Evolutionary conservation across 2,329 filamentous ascomycete species (phyloP), one percentile per base, ranked within the genome.

Genomic region (Verruconis gallopava): DNA sequence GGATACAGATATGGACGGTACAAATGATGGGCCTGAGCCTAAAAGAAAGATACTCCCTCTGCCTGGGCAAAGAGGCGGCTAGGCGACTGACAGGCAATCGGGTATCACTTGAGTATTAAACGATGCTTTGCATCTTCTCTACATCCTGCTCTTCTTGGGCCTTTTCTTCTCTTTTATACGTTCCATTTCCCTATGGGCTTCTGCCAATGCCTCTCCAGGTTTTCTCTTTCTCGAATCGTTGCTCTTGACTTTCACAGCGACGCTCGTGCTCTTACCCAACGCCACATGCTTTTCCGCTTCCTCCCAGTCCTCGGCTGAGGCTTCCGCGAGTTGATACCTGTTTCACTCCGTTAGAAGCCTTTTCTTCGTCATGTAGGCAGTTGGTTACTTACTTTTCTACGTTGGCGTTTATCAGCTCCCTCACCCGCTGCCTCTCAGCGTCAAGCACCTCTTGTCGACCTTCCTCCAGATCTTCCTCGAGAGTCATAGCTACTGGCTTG

Each of bases 331-430:
- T 46, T 62, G 58, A 44, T 66, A 66, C 40, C 62, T 65, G 22
- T 3, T 17, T n/a, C 33, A 11, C 22, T 2, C 19, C 14, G 19
- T 21, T 32, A 33, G 32, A 32, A 25, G 19, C 18, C 25, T 22
- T 4, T 37, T 5, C 13, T n/a, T 41, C 21, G 44, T 21, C n/a
- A 22, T 1, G 44, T 37, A 42, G 43, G 41, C 40, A 18, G 11
- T 4, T 36, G 37, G 14, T 13, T 44, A 64, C 79, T 73, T 71
- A 89, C 76, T 83, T 79, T 54, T 94, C 85, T 40, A 96, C 88
- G 47, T 96, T 66, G 48, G 86, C 81, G 66, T 95, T 84, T 54
- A 96, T 94, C 49, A 96, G 68, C 50, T 85, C 83, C 52, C 81
- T 77, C 61, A 93, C 85, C 63, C 89, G 84, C 60, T 83, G 78